phyloP scores from a whole-genome alignment of 2,329 filamentous ascomycete species.

The Neonectria faginata region DNA sequence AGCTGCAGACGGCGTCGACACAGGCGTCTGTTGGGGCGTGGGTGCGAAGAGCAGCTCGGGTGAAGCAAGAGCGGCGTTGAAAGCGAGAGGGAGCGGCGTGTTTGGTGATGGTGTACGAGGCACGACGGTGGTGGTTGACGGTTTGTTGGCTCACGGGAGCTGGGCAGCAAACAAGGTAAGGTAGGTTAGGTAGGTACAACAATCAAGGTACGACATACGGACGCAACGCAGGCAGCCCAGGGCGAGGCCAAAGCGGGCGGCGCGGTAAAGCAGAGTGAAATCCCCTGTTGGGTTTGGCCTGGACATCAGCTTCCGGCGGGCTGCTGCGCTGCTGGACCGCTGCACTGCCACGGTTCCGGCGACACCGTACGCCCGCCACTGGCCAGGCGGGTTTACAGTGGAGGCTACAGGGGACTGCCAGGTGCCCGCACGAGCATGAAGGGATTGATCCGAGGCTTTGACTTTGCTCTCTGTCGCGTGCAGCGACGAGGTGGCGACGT shows the following conservation, averaged over 20 bases:
- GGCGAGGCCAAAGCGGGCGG: slow-evolving; percentile 18
- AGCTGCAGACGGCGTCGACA: slow-evolving; percentile 25
- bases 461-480: background rate
- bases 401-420: slow-evolving; percentile 13
- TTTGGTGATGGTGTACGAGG: slow-evolving; percentile 1
- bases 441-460: background rate
- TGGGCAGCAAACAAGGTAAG: slow-evolving; percentile 5
- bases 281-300: slow-evolving; percentile 23
- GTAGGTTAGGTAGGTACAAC: background rate
- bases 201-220: slow-evolving; percentile 23
- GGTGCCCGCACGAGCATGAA: background rate
- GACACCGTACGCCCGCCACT: slow-evolving; percentile 14
- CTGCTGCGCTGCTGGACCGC: slow-evolving; percentile 21
- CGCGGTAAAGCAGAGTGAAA: slow-evolving; percentile 2
- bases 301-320: slow-evolving; percentile 8
- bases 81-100: background rate
- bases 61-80: slow-evolving; percentile 7
- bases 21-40: slow-evolving; percentile 8
- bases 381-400: slow-evolving; percentile 11
- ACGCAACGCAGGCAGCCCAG: background rate
- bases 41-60: slow-evolving; percentile 3
- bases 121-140: slow-evolving; percentile 3
- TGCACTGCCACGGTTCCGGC: slow-evolving; percentile 30
- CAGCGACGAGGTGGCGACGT: slow-evolving; percentile 2
- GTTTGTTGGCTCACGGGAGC: slow-evolving; percentile 4